Evolutionary conservation across 2,329 filamentous ascomycete genomes (phyloP).

Genomic region (Plenodomus lindquistii): DNA sequence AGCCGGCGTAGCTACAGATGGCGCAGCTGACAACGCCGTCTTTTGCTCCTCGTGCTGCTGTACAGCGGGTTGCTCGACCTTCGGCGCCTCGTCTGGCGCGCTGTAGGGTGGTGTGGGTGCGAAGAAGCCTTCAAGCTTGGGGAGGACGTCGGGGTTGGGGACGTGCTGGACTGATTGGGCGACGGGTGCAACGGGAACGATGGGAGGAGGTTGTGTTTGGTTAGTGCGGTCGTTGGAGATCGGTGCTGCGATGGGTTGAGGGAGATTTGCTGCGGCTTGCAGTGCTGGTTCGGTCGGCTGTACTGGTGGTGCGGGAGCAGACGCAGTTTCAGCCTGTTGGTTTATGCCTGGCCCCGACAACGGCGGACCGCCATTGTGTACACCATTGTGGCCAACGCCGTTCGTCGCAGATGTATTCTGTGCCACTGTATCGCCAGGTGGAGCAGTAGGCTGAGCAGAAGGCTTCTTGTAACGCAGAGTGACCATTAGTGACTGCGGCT

Average conservation of each 20-base stretch:
- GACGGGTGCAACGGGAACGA: not conserved
- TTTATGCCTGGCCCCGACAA: constrained; percentile 3
- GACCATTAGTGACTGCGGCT: constrained; percentile 68
- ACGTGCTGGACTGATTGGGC: constrained; percentile 4
- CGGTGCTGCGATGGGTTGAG: not conserved
- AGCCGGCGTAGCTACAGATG: constrained; percentile 7
- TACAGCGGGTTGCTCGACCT: constrained; percentile 2
- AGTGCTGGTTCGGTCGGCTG: constrained; percentile 1
- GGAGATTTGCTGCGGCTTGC: not conserved
- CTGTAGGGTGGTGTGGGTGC: constrained; percentile 29
- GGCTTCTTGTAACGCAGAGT: constrained; percentile 58
- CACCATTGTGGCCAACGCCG: not conserved
- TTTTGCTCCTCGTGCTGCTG: not conserved
- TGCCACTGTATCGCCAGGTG: not conserved
- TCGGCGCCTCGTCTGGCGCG: constrained; percentile 19
- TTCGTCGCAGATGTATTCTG: constrained; percentile 3
- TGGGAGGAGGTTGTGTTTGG: not conserved
- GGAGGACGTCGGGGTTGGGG: constrained; percentile 4
- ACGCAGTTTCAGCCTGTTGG: constrained; percentile 6
- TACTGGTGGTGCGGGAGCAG: not conserved
- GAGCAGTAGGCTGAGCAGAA: constrained; percentile 3
- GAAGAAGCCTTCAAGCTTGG: constrained; percentile 19
- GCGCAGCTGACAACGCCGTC: not conserved
- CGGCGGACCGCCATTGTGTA: not conserved
- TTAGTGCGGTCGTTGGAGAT: constrained; percentile 10